Evolutionary conservation across 2,329 filamentous ascomycete genomes (phyloP).

Genomic region (Amylocarpus encephaloides): DNA sequence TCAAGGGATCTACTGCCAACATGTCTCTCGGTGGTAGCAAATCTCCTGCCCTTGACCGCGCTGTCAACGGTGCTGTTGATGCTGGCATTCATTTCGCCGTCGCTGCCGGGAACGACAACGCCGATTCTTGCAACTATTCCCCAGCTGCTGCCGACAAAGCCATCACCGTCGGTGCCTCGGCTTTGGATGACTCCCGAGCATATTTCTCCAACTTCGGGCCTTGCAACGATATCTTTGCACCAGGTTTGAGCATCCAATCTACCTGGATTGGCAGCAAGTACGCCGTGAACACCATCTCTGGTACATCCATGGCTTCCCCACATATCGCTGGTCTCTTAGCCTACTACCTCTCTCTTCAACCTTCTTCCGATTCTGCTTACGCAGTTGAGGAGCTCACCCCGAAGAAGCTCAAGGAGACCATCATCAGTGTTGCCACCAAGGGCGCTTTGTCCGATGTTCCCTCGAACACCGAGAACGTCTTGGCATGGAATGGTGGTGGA

Average conservation of each 20-base stretch:
- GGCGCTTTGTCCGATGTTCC: constrained; percentile 77
- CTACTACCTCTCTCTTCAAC: constrained; percentile 97
- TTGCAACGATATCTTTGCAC: constrained; percentile 99
- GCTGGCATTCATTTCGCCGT: constrained; percentile 96
- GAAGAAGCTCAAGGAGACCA: constrained; percentile 84
- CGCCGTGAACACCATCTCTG: constrained; percentile 97
- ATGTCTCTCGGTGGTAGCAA: constrained; percentile 99
- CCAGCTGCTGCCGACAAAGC: constrained; percentile 87
- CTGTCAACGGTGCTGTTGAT: constrained; percentile 88
- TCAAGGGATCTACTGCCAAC: constrained; percentile 99
- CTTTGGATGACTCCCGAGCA: constrained; percentile 87
- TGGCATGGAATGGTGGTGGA: constrained; percentile 98
- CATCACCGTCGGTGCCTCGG: constrained; percentile 92
- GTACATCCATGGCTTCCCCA: constrained; percentile 98
- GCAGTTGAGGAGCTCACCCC: constrained; percentile 85
- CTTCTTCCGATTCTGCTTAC: constrained; percentile 81
- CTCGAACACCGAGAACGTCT: constrained; percentile 80
- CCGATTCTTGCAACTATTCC: constrained; percentile 98
- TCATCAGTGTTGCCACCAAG: constrained; percentile 77
- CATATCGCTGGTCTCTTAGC: constrained; percentile 94
- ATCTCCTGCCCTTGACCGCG: constrained; percentile 81
- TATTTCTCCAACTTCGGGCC: constrained; percentile 99
- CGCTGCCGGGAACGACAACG: constrained; percentile 97
- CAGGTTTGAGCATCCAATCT: constrained; percentile 91
- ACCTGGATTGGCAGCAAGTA: constrained; percentile 98